Evolutionary conservation across 2,329 filamentous ascomycete genomes (phyloP).

Genomic region (Fusarium sp.): DNA sequence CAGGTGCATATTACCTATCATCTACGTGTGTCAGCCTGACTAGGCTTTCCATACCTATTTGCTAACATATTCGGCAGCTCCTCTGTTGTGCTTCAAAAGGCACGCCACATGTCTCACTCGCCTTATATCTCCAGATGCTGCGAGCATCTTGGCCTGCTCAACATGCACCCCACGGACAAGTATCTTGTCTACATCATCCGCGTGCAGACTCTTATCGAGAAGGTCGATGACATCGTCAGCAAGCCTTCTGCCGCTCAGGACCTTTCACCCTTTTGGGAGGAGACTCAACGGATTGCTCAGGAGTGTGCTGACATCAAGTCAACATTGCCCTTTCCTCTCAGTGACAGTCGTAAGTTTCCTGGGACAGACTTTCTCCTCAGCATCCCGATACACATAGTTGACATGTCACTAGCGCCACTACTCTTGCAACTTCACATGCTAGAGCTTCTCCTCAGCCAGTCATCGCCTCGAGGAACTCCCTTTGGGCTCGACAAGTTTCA

Average conservation of each 20-base stretch:
- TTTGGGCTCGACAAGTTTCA: constrained; percentile 44
- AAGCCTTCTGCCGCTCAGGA: not conserved
- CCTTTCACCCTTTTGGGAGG: constrained; percentile 5
- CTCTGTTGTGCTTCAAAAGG: constrained; percentile 47
- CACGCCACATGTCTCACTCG: constrained; percentile 36
- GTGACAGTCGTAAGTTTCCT: constrained; percentile 44
- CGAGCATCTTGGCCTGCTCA: constrained; percentile 27
- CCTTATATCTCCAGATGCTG: constrained; percentile 43
- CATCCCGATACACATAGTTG: not conserved
- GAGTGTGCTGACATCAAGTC: constrained; percentile 33
- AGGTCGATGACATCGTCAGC: constrained; percentile 38
- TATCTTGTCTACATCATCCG: constrained; percentile 41
- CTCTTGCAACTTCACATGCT: constrained; percentile 44
- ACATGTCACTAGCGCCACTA: constrained; percentile 29
- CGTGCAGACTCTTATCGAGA: constrained; percentile 42
- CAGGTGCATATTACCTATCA: constrained; percentile 46
- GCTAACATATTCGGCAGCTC: constrained; percentile 28
- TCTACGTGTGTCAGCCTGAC: constrained; percentile 34
- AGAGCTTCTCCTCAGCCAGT: constrained; percentile 46
- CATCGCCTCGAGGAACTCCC: constrained; percentile 34
- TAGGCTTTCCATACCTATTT: accelerated
- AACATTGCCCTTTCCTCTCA: constrained; percentile 39
- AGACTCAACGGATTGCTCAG: constrained; percentile 19
- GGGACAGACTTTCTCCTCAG: accelerated
- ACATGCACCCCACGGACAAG: constrained; percentile 38